phyloP scores from a whole-genome alignment of 2,329 filamentous ascomycete species.

The Neurospora crassa region DNA sequence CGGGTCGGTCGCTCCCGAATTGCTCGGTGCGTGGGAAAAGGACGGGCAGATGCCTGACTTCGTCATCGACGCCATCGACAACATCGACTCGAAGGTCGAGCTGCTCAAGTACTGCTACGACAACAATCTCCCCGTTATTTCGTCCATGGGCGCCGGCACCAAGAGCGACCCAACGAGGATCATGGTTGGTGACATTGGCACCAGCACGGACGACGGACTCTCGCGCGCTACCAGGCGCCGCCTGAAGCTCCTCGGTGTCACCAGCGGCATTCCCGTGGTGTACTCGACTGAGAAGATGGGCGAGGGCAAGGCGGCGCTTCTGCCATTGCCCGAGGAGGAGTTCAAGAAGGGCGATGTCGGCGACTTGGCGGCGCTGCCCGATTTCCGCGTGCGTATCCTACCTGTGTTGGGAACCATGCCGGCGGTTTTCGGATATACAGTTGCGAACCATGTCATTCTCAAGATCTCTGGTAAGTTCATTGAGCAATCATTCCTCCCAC shows the following conservation, averaged over 20 bases:
- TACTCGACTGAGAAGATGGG: conserved; percentile 87
- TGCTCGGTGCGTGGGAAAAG: conserved; percentile 59
- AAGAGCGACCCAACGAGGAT: conserved; percentile 81
- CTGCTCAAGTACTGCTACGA: conserved; percentile 80
- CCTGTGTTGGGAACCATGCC: conserved; percentile 96
- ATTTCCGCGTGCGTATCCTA: conserved; percentile 90
- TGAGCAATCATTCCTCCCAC: background rate
- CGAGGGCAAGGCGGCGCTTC: conserved; percentile 80
- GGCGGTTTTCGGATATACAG: conserved; percentile 83
- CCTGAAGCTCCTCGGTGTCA: conserved; percentile 68
- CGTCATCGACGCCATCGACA: conserved; percentile 96
- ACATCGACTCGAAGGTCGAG: conserved; percentile 93
- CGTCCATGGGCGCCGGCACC: conserved; percentile 91
- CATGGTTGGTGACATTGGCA: conserved; percentile 82
- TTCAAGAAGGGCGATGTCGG: conserved; percentile 77
- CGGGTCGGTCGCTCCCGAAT: conserved; percentile 49
- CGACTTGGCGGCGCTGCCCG: conserved; percentile 79
- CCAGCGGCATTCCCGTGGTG: conserved; percentile 78
- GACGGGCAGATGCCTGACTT: conserved; percentile 63
- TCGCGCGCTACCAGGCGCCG: conserved; percentile 75
- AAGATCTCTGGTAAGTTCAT: conserved; percentile 44
- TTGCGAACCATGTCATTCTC: conserved; percentile 88
- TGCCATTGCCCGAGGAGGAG: conserved; percentile 82
- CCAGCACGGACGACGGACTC: conserved; percentile 78
- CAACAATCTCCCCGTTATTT: conserved; percentile 72